phyloP scores from a whole-genome alignment of 495 filamentous ascomycete species.

The Bombardia bombarda region DNA sequence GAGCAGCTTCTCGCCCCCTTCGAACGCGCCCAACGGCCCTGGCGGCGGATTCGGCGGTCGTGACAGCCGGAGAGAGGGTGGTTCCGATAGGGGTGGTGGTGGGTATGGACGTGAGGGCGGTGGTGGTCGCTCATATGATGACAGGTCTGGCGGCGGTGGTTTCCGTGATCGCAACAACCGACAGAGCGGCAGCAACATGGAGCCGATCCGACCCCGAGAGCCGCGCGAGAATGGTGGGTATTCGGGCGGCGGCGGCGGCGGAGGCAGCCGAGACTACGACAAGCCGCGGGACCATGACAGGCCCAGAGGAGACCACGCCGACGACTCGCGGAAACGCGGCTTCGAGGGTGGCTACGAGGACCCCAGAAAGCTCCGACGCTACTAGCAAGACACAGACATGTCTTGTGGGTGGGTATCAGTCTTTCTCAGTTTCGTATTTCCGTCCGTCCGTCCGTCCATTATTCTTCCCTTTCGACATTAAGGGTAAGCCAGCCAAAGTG shows the following conservation, averaged over 20 bases:
- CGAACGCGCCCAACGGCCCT: conserved; percentile 68
- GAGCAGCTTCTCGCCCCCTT: conserved; percentile 51
- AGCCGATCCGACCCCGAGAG: conserved; percentile 54
- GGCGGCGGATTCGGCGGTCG: conserved; percentile 42
- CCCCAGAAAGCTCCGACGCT: conserved; percentile 69
- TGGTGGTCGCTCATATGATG: conserved; percentile 54
- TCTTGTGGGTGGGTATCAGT: conserved; percentile 38
- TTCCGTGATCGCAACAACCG: conserved; percentile 46
- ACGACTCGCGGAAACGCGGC: conserved; percentile 54
- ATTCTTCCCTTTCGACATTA: conserved; percentile 43
- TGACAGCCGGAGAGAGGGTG: conserved; percentile 15
- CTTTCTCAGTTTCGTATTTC: conserved; percentile 25
- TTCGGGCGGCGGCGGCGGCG: conserved; percentile 26
- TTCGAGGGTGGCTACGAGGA: conserved; percentile 70
- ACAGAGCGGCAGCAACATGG: conserved; percentile 59
- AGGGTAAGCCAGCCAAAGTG: conserved; percentile 61
- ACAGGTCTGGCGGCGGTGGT: conserved; percentile 53
- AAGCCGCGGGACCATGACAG: conserved; percentile 42
- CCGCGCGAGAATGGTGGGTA: conserved; percentile 31
- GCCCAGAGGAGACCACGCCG: conserved; percentile 17
- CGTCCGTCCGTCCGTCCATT: conserved; percentile 6
- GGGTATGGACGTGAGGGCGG: conserved; percentile 47
- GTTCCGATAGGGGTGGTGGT: conserved; percentile 41
- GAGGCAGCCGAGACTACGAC: conserved; percentile 39
- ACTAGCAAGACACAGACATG: conserved; percentile 40